phyloP scores from a whole-genome alignment of 495 filamentous ascomycete species.

The Aspergillus cavernicola region DNA sequence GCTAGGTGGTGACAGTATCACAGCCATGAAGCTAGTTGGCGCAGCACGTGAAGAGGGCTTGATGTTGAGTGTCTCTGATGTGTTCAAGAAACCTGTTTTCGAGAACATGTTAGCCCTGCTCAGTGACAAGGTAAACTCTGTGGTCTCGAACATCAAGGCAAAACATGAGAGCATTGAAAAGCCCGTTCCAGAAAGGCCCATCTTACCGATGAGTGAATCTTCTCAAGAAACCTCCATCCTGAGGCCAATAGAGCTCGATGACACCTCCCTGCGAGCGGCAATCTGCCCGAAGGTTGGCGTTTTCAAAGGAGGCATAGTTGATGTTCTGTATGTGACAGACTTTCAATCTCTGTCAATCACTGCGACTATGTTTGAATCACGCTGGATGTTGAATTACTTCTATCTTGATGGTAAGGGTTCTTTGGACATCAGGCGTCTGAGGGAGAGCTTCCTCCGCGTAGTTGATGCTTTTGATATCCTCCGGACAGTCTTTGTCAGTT shows the following conservation, averaged over 20 bases:
- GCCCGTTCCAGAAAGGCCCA: neutral
- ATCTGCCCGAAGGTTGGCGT: constrained; percentile 54
- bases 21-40: constrained; percentile 65
- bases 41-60: constrained; percentile 52
- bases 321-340: constrained; percentile 59
- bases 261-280: constrained; percentile 38
- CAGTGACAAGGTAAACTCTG: constrained; percentile 7
- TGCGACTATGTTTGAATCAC: constrained; percentile 50
- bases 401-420: constrained; percentile 49
- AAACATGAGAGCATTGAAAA: constrained; percentile 17
- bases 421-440: constrained; percentile 45
- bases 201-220: constrained; percentile 13
- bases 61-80: constrained; percentile 52
- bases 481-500: constrained; percentile 63
- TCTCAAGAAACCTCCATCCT: constrained; percentile 45
- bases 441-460: constrained; percentile 41
- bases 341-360: constrained; percentile 62
- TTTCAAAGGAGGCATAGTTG: constrained; percentile 51
- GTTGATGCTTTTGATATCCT: constrained; percentile 61
- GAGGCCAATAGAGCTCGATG: constrained; percentile 38
- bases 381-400: constrained; percentile 57
- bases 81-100: constrained; percentile 46
- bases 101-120: constrained; percentile 43
- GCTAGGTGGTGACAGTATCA: constrained; percentile 54
- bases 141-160: neutral